Base-by-base conservation (phyloP, 2,329 filamentous ascomycete species). In the Sordariomycetes sp. region DNA sequence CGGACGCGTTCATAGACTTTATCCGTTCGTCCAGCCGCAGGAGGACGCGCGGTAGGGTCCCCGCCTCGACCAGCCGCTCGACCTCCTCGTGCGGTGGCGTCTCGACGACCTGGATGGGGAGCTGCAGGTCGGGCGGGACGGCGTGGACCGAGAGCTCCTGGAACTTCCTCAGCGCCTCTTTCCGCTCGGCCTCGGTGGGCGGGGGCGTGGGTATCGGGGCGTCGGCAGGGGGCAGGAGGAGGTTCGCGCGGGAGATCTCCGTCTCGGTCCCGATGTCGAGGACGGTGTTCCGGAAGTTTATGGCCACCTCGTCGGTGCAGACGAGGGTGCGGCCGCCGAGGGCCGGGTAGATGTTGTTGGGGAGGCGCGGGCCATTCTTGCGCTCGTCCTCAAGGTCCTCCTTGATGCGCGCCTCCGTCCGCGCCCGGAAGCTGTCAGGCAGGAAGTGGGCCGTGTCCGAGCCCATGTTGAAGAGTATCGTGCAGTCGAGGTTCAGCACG, bases 401-500 rank as follows among this genome's bases (percentile, higher is more conserved):
- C 34, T 54, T 53, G 32, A 54, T 55, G 40, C 57, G 25, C 1
- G 57, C 57, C 53, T 59, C 53, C 14, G 28, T 40, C n/a, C 52
- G 24, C 1, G 52, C 50, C 52, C 48, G 20, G 40, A 54, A 59
- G 34, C 40, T 3, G 64, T 64, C 35, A 62, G 64, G n/a, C 2
- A 61, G 58, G 10, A 64, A 59, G 46, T 75, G 72, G 1, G 72
- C 74, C 14, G 74, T 65, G 55, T 75, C 73, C 1, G 72, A 74
- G 37, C 72, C 67, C 32, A 75, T 65, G 50, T 72, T 70, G 48
- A 75, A 69, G 16, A 75, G 69, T 48, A 74, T 67, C 6, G 72
- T 73, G 58, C 74, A 72, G 51, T 75, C 73, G 57, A 75, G 64
- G 59, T 75, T 75, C 22, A 75, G 59, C 4, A 69, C 72, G 0